Conservation (phyloP, 2,329 filamentous ascomycete genomes). For the Cladophialophora carrionii region DNA sequence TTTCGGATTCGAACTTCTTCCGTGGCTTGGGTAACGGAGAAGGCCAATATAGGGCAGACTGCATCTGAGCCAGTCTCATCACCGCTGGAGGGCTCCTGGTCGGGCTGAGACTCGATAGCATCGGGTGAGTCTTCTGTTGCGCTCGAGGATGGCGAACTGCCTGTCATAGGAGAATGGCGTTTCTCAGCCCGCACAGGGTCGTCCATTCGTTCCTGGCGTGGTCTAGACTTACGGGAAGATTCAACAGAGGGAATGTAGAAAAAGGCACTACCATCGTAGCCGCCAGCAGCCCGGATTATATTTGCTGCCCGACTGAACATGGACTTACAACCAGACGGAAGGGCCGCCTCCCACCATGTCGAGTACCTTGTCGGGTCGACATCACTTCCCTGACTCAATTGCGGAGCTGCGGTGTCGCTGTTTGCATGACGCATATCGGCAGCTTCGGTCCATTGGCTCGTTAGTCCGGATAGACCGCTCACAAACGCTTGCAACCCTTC, state of each 20-base stretch:
- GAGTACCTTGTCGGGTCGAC: not conserved
- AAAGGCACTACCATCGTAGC: conserved; percentile 46
- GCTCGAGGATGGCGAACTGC: conserved; percentile 1
- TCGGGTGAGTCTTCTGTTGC: not conserved
- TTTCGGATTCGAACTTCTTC: not conserved
- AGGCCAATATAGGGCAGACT: not conserved
- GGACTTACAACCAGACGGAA: conserved; percentile 10
- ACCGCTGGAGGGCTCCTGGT: not conserved
- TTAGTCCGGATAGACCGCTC: conserved; percentile 40
- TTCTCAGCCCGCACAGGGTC: not conserved
- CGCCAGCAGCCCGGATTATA: conserved; percentile 49
- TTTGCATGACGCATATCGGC: not conserved
- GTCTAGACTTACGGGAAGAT: conserved; percentile 16
- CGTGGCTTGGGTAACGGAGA: not conserved
- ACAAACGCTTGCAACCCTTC: conserved; percentile 59
- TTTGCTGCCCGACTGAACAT: conserved; percentile 51
- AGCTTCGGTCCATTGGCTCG: not conserved
- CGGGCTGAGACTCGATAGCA: not conserved
- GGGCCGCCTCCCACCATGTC: conserved; percentile 13
- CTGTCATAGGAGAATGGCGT: not conserved
- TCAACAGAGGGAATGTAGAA: conserved; percentile 30
- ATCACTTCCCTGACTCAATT: not conserved
- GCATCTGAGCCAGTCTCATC: conserved; percentile 2
- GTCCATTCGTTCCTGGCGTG: conserved; percentile 1
- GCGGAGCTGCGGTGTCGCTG: not conserved